A percentile compares a stretch with the other conserved stretches of the same genome.
Conservation (phyloP, 2,329 filamentous ascomycete genomes). For the Drechmeria coniospora region DNA sequence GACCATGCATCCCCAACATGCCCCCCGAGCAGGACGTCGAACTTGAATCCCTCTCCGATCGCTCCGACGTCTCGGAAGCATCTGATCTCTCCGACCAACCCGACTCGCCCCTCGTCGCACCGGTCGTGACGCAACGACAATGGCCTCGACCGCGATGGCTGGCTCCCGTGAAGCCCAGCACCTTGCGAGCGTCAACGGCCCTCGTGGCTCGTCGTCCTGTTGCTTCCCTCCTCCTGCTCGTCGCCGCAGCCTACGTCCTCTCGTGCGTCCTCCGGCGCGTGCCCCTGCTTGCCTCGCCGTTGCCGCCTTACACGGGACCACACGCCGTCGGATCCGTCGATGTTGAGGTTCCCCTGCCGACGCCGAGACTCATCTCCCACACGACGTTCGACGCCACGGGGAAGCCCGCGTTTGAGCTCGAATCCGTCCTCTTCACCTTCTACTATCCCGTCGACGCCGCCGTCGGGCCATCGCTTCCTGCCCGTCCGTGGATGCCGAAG, state of each 20-base stretch:
- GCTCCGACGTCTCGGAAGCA: too few relatives aligned
- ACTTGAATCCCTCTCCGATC: too few relatives aligned
- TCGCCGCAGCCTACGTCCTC: conserved; percentile 17
- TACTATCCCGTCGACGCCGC: conserved; percentile 26
- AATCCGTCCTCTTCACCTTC: conserved; percentile 32
- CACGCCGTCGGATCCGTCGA: conserved; percentile 31
- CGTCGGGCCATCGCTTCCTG: background rate
- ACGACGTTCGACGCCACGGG: conserved; percentile 17
- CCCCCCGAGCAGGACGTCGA: too few relatives aligned
- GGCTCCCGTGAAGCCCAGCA: too few relatives aligned
- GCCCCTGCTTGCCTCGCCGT: conserved; percentile 26
- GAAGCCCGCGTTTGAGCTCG: conserved; percentile 26
- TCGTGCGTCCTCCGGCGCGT: conserved; percentile 23
- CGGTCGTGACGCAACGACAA: too few relatives aligned
- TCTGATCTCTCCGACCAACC: too few relatives aligned
- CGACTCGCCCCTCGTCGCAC: too few relatives aligned
- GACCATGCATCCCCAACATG: too few relatives aligned
- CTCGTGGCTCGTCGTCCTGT: background rate
- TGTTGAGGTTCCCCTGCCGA: conserved; percentile 26
- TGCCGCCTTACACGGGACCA: conserved; percentile 28
- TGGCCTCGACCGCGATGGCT: too few relatives aligned
- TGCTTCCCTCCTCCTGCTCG: background rate
- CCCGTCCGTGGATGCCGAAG: conserved; percentile 23
- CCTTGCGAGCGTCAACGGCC: background rate
- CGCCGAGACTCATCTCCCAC: conserved; percentile 15